Evolutionary conservation across 2,329 filamentous ascomycete species (phyloP).

Genomic region (Stylonectria norvegica): DNA sequence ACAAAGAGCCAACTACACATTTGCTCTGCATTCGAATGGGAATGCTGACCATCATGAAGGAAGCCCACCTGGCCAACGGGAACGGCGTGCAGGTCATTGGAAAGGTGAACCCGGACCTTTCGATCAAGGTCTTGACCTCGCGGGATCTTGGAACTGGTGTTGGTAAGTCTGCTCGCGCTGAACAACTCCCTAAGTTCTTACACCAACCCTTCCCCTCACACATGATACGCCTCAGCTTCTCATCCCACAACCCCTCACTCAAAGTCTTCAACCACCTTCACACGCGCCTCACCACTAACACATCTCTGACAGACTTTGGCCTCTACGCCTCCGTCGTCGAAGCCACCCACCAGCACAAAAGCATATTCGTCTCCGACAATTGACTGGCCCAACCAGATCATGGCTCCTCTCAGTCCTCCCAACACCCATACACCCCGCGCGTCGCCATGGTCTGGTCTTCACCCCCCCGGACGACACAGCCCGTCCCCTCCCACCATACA

Average conservation of each 20-base stretch:
- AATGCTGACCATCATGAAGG: slow-evolving; percentile 44
- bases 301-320: slow-evolving; percentile 61
- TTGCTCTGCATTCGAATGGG: neutral
- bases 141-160: slow-evolving; percentile 66
- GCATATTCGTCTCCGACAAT: slow-evolving; percentile 68
- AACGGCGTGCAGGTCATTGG: slow-evolving; percentile 75
- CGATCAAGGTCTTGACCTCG: slow-evolving; percentile 66
- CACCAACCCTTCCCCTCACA: slow-evolving; percentile 5
- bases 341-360: slow-evolving; percentile 74
- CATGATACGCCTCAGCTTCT: neutral
- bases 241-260: neutral
- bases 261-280: too few species aligned
- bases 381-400: slow-evolving; percentile 32
- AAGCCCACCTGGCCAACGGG: slow-evolving; percentile 65
- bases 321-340: slow-evolving; percentile 79
- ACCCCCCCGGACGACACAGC: slow-evolving; percentile 7
- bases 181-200: too few species aligned
- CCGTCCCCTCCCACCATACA: slow-evolving; percentile 4
- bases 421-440: slow-evolving; percentile 27
- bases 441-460: slow-evolving; percentile 41
- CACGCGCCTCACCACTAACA: too few species aligned
- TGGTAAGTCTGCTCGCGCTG: slow-evolving; percentile 63
- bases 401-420: slow-evolving; percentile 18
- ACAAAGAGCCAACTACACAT: too few species aligned
- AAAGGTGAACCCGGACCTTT: slow-evolving; percentile 71